phyloP scores from a whole-genome alignment of 352 stramenopile genomes.

The Phytophthora ramorum region DNA sequence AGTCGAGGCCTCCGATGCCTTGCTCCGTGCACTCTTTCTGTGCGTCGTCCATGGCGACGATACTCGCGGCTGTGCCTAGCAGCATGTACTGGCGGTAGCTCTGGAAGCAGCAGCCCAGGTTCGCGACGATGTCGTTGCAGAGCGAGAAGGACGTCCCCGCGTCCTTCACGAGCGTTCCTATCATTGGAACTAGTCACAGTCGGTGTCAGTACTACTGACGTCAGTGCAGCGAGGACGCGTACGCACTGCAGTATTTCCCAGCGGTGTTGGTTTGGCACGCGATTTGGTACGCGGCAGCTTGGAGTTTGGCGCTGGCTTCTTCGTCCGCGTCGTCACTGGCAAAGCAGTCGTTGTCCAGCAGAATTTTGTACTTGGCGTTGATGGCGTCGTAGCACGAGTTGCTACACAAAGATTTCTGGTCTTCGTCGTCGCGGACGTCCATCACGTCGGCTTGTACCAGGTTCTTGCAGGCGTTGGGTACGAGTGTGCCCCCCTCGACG shows the following conservation, averaged over 20 bases:
- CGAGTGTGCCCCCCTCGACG: constrained; percentile 60
- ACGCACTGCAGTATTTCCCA: constrained; percentile 82
- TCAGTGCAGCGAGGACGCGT: no score
- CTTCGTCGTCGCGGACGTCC: constrained; percentile 54
- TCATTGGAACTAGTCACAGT: constrained; percentile 52
- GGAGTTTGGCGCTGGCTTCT: constrained; percentile 57
- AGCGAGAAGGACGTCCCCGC: constrained; percentile 65
- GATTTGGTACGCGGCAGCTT: constrained; percentile 74
- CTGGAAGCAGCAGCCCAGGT: constrained; percentile 84
- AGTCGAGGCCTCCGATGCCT: constrained; percentile 49
- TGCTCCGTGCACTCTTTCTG: constrained; percentile 55
- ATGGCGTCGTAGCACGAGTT: constrained; percentile 69
- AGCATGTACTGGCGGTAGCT: constrained; percentile 84
- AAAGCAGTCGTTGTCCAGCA: constrained; percentile 79
- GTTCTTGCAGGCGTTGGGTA: constrained; percentile 66
- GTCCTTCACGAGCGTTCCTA: constrained; percentile 55
- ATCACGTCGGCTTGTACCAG: constrained; percentile 69
- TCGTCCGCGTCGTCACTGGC: constrained; percentile 59
- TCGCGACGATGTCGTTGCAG: constrained; percentile 73
- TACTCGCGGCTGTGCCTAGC: constrained; percentile 56
- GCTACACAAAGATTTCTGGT: constrained; percentile 62
- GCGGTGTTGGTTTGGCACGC: constrained; percentile 61
- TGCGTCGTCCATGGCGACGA: constrained; percentile 55
- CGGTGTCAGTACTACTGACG: no score
- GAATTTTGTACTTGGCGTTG: constrained; percentile 65